These are phyloP conservation scores for Coemansia aciculifera DNA, from an alignment of 192 early-diverging fungal species.

Conservation along the genomic window DNA sequence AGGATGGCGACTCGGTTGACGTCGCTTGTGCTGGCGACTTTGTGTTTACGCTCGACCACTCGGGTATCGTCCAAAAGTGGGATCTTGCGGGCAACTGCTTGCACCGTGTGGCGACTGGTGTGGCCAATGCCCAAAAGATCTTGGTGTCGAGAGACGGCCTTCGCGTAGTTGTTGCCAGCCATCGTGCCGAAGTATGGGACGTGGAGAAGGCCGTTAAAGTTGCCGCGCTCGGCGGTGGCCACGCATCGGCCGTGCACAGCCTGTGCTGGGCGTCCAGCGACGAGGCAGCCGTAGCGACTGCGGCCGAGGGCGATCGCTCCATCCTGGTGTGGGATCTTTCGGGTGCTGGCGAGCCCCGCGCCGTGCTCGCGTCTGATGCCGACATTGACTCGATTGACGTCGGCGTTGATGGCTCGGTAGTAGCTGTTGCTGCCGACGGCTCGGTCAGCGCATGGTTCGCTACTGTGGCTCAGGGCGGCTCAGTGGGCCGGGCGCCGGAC, in stretches of 20 bases:
- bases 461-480: constrained; percentile 6
- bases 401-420: constrained; percentile 33
- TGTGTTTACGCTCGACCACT: constrained; percentile 30
- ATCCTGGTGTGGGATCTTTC: constrained; percentile 42
- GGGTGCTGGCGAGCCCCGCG: constrained; percentile 12
- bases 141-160: constrained; percentile 21
- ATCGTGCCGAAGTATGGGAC: constrained; percentile 47
- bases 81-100: constrained; percentile 6
- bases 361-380: constrained; percentile 30
- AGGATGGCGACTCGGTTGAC: background rate
- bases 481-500: constrained; percentile 33
- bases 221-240: constrained; percentile 21
- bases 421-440: constrained; percentile 38
- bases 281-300: constrained; percentile 37
- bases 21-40: background rate
- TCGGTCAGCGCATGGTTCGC: constrained; percentile 35
- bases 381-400: constrained; percentile 32
- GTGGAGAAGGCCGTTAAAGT: constrained; percentile 11
- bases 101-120: constrained; percentile 21
- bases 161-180: constrained; percentile 45
- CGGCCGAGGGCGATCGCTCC: constrained; percentile 33
- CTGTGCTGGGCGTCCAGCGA: constrained; percentile 42
- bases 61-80: constrained; percentile 38
- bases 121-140: constrained; percentile 21
- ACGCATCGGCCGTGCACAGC: constrained; percentile 25